A percentile compares a stretch with the other conserved stretches of the same genome.
Conservation (phyloP, 352 stramenopile genomes). For the Aphanomyces invadans region DNA sequence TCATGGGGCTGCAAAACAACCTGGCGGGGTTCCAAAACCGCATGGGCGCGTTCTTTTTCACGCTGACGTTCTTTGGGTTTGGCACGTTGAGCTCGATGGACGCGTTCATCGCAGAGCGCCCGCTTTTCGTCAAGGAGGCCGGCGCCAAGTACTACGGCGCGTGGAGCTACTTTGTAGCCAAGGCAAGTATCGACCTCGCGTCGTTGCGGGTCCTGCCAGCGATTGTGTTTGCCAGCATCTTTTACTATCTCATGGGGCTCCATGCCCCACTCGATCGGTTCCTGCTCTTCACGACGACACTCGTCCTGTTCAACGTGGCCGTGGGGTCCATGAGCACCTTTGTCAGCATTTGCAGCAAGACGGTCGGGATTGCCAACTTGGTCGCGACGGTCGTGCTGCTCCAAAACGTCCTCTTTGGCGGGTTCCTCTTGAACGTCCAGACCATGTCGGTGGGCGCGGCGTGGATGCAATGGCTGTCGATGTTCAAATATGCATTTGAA, state of each 20-base stretch:
- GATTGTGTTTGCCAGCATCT: slow-evolving; percentile 72
- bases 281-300: slow-evolving; percentile 51
- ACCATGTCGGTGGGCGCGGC: slow-evolving; percentile 56
- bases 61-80: slow-evolving; percentile 81
- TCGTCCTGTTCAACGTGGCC: slow-evolving; percentile 77
- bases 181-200: slow-evolving; percentile 61
- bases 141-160: slow-evolving; percentile 70
- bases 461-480: slow-evolving; percentile 73
- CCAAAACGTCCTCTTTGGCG: slow-evolving; percentile 78
- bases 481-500: slow-evolving; percentile 84
- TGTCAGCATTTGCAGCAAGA: slow-evolving; percentile 52
- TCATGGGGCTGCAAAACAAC: slow-evolving; percentile 74
- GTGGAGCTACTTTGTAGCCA: slow-evolving; percentile 74
- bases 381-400: slow-evolving; percentile 63
- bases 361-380: slow-evolving; percentile 66
- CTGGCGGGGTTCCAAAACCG: slow-evolving; percentile 80
- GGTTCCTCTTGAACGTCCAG: slow-evolving; percentile 80
- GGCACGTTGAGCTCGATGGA: slow-evolving; percentile 81
- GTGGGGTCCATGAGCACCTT: slow-evolving; percentile 68
- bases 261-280: slow-evolving; percentile 52
- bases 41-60: slow-evolving; percentile 79
- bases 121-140: slow-evolving; percentile 71
- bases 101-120: slow-evolving; percentile 62
- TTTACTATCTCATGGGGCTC: slow-evolving; percentile 83
- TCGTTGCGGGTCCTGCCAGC: slow-evolving; percentile 65